Conservation (phyloP, 176 grass and related monocot genomes). For the Oryza australiensis region DNA sequence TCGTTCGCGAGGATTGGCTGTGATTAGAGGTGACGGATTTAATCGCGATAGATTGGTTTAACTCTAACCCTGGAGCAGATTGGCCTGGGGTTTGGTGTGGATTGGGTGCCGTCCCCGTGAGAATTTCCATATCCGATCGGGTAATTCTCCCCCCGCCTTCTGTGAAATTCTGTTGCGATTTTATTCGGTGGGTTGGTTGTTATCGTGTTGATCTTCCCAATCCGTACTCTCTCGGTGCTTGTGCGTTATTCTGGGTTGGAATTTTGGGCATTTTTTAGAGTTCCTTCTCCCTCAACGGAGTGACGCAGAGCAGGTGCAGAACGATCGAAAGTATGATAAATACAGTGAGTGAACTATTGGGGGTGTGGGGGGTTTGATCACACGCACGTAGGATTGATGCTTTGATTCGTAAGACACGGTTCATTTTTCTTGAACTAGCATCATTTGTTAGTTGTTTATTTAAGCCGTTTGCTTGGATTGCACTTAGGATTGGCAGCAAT, state of each 20-base stretch:
- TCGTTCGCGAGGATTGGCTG: slow-evolving; percentile 7
- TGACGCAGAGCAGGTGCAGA: not conserved
- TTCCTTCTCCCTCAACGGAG: not conserved
- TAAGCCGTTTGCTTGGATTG: slow-evolving; percentile 10
- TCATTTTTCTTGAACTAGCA: not conserved
- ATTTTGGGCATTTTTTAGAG: not conserved
- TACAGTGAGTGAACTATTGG: not conserved
- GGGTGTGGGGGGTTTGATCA: not conserved
- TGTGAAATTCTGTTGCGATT: slow-evolving; percentile 9
- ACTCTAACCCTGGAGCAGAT: not conserved
- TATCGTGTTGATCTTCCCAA: slow-evolving; percentile 4
- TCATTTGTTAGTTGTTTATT: not conserved
- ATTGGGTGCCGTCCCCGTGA: not conserved
- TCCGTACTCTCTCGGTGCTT: not conserved
- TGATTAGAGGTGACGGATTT: slow-evolving; percentile 4
- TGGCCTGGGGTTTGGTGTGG: not conserved
- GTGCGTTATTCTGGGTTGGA: not conserved
- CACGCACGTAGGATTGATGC: not conserved
- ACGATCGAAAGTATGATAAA: not conserved
- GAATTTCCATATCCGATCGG: slow-evolving; percentile 17
- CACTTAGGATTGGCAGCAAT: slow-evolving; percentile 12
- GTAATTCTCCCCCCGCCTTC: slow-evolving; percentile 1
- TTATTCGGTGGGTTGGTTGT: not conserved
- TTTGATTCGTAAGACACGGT: not conserved
- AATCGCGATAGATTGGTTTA: not conserved